A percentile compares a stretch with the other conserved stretches of the same genome.
phyloP scores from a whole-genome alignment of 306 rosid genomes.

The Urtica urens region DNA sequence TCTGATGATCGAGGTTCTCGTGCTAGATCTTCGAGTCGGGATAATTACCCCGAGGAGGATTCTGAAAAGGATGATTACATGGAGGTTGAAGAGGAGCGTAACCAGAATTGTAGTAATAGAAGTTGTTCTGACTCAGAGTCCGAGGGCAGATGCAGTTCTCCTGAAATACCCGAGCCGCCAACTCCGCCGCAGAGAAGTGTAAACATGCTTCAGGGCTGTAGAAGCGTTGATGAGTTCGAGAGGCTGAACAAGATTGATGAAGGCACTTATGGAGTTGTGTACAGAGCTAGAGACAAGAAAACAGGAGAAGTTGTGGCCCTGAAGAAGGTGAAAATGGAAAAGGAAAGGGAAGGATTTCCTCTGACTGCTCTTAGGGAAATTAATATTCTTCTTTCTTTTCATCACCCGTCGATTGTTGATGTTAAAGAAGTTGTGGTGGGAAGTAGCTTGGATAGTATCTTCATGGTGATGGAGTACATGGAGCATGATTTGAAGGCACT shows the following conservation, averaged over 20 bases:
- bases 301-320: slow-evolving; percentile 86
- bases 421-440: slow-evolving; percentile 99
- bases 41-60: slow-evolving; percentile 41
- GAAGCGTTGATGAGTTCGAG: slow-evolving; percentile 99
- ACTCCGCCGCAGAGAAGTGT: slow-evolving; percentile 59
- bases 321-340: slow-evolving; percentile 99
- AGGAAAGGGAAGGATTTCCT: slow-evolving; percentile 97
- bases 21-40: slow-evolving; percentile 45
- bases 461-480: slow-evolving; percentile 99
- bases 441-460: slow-evolving; percentile 93
- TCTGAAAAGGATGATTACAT: slow-evolving; percentile 56
- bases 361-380: slow-evolving; percentile 97
- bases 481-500: slow-evolving; percentile 95
- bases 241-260: slow-evolving; percentile 95
- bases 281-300: slow-evolving; percentile 89
- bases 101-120: slow-evolving; percentile 32
- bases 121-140: slow-evolving; percentile 50
- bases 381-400: slow-evolving; percentile 95
- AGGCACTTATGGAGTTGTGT: slow-evolving; percentile 97
- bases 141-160: slow-evolving; percentile 46
- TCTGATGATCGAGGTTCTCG: slow-evolving; percentile 48
- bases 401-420: slow-evolving; percentile 88
- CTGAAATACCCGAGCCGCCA: slow-evolving; percentile 43
- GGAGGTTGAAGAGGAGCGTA: slow-evolving; percentile 49
- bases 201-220: slow-evolving; percentile 96